Conservation (phyloP, 2,329 filamentous ascomycete genomes). For the Xylaria polymorpha region DNA sequence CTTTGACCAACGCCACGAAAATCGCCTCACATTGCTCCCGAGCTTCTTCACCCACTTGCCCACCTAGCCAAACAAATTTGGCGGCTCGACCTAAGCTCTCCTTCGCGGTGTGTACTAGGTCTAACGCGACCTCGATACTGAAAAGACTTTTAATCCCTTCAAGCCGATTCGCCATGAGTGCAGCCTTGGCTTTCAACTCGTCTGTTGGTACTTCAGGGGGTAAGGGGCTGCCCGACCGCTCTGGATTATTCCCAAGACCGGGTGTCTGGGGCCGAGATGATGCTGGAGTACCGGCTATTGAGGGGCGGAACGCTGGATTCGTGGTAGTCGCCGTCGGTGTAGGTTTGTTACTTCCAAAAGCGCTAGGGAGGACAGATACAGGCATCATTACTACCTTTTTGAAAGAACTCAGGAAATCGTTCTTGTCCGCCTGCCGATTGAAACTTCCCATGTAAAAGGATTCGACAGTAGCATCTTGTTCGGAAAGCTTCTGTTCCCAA, state of each 20-base stretch:
- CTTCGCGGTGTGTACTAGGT: constrained; percentile 89
- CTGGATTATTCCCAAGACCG: constrained; percentile 52
- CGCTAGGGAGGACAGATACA: constrained; percentile 82
- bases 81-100: constrained; percentile 86
- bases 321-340: constrained; percentile 47
- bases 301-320: constrained; percentile 47
- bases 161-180: constrained; percentile 92
- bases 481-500: constrained; percentile 93
- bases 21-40: constrained; percentile 90
- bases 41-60: constrained; percentile 83
- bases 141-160: constrained; percentile 96
- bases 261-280: constrained; percentile 65
- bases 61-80: constrained; percentile 82
- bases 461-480: constrained; percentile 90
- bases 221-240: constrained; percentile 56
- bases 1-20: constrained; percentile 85
- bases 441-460: constrained; percentile 97
- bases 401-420: constrained; percentile 95
- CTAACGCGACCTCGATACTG: constrained; percentile 93
- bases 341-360: constrained; percentile 63
- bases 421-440: constrained; percentile 93
- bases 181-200: constrained; percentile 96
- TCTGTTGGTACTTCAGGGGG: constrained; percentile 81
- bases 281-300: constrained; percentile 51
- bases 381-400: constrained; percentile 99